Percentiles rank a stretch among this genome's conserved stretches.
phyloP scores from a whole-genome alignment of 495 filamentous ascomycete species.

The Aspergillus cavernicola region DNA sequence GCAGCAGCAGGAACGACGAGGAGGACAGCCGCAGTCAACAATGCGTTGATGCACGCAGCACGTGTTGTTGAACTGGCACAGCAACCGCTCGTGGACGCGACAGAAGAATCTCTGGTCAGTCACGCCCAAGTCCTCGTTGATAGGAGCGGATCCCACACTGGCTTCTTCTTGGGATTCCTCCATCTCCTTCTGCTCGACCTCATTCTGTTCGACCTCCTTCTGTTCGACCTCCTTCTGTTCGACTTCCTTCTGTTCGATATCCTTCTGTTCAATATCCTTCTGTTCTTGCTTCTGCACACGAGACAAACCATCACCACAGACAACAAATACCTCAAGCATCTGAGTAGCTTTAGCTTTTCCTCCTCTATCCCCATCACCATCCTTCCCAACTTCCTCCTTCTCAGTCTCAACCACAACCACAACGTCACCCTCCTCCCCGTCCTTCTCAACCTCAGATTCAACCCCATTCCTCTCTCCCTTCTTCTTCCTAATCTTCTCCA shows the following conservation, averaged over 20 bases:
- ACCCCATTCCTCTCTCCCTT: constrained; percentile 11
- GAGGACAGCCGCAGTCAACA: constrained; percentile 11
- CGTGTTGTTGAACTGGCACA: constrained; percentile 13
- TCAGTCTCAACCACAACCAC: neutral
- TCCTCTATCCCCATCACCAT: neutral
- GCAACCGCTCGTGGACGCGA: constrained; percentile 2
- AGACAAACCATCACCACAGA: neutral
- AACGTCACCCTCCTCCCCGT: neutral
- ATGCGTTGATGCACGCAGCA: constrained; percentile 19
- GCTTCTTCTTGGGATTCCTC: neutral
- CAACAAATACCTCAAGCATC: neutral
- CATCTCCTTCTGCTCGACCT: neutral
- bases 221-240: neutral
- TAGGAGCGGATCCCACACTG: too few species aligned
- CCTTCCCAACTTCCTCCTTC: too few species aligned
- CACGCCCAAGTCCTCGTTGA: too few species aligned
- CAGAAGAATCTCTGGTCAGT: neutral
- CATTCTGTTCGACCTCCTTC: neutral
- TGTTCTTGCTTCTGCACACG: neutral
- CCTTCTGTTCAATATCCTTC: neutral
- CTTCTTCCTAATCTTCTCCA: constrained; percentile 17
- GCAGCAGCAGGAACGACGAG: constrained; percentile 19
- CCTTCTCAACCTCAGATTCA: neutral
- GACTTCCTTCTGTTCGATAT: neutral
- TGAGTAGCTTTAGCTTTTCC: neutral